A percentile compares a stretch with the other conserved stretches of the same genome.
Evolutionary conservation across 1,284 basidiomycete genomes (phyloP).

Genomic region (Apiotrichum sp.): DNA sequence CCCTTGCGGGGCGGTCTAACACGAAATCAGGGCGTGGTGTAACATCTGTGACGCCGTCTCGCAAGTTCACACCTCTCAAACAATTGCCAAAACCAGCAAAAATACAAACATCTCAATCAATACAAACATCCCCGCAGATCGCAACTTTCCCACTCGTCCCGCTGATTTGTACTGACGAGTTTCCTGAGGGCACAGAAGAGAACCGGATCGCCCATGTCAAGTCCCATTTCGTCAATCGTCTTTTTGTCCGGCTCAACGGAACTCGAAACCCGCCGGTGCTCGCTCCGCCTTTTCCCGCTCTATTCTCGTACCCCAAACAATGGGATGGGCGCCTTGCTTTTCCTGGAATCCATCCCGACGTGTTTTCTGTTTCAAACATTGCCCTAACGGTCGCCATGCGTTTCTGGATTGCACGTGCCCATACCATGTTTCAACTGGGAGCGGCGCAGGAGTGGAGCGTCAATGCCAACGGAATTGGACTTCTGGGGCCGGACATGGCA

Average conservation of each 20-base stretch:
- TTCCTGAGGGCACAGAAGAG: not conserved
- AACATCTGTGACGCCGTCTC: not conserved
- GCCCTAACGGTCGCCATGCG: constrained; percentile 24
- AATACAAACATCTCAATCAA: not conserved
- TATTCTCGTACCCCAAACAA: not conserved
- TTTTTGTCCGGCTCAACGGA: constrained; percentile 14
- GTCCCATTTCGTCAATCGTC: constrained; percentile 5
- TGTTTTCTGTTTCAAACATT: constrained; percentile 12
- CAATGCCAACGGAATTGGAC: constrained; percentile 10
- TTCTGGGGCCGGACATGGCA: constrained; percentile 24
- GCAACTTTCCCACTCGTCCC: not conserved
- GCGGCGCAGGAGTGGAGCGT: constrained; percentile 23
- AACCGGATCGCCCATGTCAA: constrained; percentile 1
- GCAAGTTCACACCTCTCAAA: not conserved
- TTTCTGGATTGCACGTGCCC: constrained; percentile 29
- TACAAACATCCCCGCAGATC: not conserved
- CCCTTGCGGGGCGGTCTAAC: not conserved
- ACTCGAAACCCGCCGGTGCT: not conserved
- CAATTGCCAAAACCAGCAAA: too few relatives aligned
- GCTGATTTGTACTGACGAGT: not conserved
- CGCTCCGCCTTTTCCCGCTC: not conserved
- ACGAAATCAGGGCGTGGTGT: not conserved
- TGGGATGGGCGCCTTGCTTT: constrained; percentile 12
- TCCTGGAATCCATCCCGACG: constrained; percentile 14
- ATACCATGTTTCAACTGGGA: constrained; percentile 22